Evolutionary conservation across 106 monocot species (phyloP), one percentile per base, ranked within the genome.

Genomic region (Dendrobium nobile): DNA sequence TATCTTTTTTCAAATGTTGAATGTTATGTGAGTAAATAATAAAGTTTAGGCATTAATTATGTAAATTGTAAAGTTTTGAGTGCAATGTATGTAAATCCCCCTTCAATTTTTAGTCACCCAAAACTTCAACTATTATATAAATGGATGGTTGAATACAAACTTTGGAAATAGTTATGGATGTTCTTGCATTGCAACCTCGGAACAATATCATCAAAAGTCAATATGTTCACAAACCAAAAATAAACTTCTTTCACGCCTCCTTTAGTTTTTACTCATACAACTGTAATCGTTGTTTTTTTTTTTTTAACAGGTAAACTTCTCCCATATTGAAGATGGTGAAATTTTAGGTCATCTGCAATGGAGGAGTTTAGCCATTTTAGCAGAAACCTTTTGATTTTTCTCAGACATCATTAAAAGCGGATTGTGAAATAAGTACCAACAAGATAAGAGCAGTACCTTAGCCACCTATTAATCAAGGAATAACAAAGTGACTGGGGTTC

Each of bases 121-220:
- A 74, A 42, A 20, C 43, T 41, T 74, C 74, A 41, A 74, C 7
- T 74, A n/a, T 37, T 7, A 43, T 74, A 20, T 42, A 74, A 20
- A 19, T 42, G 7, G 74, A 74, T 43, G n/a, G 28, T 6, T 43
- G 44, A 43, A 70, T 44, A 18, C 43, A 44, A 72, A 37, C 2
- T 33, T 5, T 72, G 17, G 33, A 72, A 4, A 27, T 51, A 27
- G 0, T 72, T 37, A 40, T 17, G 40, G 16, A 11, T 7, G 28
- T 16, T 72, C 72, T 72, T 72, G 37, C 37, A 72, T 40, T 28
- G 18, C 72, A 72, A 72, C 17, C 26, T 5, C 22, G 44, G 4
- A 20, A 44, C n/a, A 74, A 74, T 43, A 37, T 20, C 74, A 74
- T 74, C 20, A 74, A 28, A 74, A 74, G 74, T 44, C 8, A 43